Evolutionary conservation across 2,329 filamentous ascomycete genomes (phyloP).

Genomic region (Colletotrichum graminicola): DNA sequence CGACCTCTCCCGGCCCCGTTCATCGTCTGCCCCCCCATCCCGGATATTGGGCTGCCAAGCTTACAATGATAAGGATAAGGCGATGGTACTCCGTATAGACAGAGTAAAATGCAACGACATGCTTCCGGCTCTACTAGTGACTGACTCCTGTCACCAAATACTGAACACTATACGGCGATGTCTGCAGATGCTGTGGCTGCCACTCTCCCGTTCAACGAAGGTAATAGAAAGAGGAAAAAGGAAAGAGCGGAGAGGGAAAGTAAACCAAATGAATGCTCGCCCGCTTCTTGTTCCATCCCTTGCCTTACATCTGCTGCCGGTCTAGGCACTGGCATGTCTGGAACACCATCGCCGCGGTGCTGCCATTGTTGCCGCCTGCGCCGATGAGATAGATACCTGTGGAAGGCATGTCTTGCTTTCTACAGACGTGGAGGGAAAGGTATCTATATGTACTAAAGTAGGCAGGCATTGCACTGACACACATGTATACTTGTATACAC

Average conservation of each 20-base stretch:
- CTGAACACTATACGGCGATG: slow-evolving; percentile 5
- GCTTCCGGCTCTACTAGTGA: background rate
- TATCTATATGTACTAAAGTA: background rate
- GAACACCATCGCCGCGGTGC: background rate
- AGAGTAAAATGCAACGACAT: background rate
- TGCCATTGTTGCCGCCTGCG: slow-evolving; percentile 1
- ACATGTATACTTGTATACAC: no score
- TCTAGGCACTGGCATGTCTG: background rate
- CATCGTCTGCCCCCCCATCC: background rate
- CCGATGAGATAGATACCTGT: slow-evolving; percentile 18
- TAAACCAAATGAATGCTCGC: background rate
- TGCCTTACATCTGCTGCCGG: slow-evolving; percentile 2
- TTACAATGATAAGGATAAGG: background rate
- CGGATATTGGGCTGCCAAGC: background rate
- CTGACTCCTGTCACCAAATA: slow-evolving; percentile 5
- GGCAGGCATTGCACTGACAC: background rate
- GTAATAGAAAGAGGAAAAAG: background rate
- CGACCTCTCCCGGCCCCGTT: background rate
- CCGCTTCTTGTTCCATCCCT: slow-evolving; percentile 28
- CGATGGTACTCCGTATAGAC: background rate
- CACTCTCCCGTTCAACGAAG: slow-evolving; percentile 6
- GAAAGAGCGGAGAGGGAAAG: no score
- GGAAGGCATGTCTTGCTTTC: slow-evolving; percentile 13
- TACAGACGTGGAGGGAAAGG: slow-evolving; percentile 2
- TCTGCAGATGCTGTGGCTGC: slow-evolving; percentile 5